A percentile compares a stretch with the other conserved stretches of the same genome.
phyloP scores from a whole-genome alignment of 805 yeast species.

The Metschnikowia lochheadii region DNA sequence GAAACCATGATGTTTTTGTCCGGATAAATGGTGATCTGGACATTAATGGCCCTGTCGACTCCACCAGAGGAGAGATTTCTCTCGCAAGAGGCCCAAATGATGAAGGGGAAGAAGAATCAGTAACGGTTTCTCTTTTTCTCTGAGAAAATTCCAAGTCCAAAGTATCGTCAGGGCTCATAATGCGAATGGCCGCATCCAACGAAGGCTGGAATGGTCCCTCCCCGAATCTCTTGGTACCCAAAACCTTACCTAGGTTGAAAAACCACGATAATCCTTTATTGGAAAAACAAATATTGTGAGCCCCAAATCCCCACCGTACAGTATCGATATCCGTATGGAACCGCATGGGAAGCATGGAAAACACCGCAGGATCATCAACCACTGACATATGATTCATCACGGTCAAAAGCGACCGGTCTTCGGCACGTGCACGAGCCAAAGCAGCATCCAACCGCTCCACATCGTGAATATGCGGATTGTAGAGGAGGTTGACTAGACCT shows the following conservation, averaged over 20 bases:
- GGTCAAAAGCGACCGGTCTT: slow-evolving; percentile 75
- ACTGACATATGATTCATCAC: slow-evolving; percentile 91
- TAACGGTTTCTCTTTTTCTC: neutral
- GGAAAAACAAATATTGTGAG: slow-evolving; percentile 83
- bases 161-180: slow-evolving; percentile 76
- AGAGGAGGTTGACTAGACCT: slow-evolving; percentile 53
- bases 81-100: slow-evolving; percentile 13
- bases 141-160: slow-evolving; percentile 39
- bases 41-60: slow-evolving; percentile 30
- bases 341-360: slow-evolving; percentile 80
- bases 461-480: slow-evolving; percentile 60
- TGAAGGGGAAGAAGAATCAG: too few species aligned
- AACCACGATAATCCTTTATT: slow-evolving; percentile 49
- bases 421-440: slow-evolving; percentile 54
- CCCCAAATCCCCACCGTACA: slow-evolving; percentile 93
- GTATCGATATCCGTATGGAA: slow-evolving; percentile 57
- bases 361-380: slow-evolving; percentile 87
- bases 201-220: slow-evolving; percentile 90
- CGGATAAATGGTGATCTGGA: slow-evolving; percentile 52
- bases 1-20: slow-evolving; percentile 80
- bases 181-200: slow-evolving; percentile 77
- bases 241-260: slow-evolving; percentile 84
- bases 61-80: slow-evolving; percentile 26
- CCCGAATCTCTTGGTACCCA: slow-evolving; percentile 85
- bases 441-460: slow-evolving; percentile 64